Base-by-base conservation (phyloP, 805 yeast genomes). In the Starmerella kuoi region DNA sequence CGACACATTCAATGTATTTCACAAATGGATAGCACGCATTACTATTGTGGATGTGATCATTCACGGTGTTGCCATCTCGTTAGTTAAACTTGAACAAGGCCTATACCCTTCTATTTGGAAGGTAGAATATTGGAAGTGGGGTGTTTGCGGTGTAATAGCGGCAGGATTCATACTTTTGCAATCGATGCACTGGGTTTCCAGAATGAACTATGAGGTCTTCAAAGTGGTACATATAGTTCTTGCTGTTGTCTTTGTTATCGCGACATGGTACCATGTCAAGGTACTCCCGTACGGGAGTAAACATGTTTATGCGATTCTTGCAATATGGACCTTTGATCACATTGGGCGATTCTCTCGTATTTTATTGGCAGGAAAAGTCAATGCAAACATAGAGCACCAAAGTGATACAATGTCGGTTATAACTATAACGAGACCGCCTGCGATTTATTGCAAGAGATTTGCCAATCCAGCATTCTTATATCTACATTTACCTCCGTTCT, bases 271-370 rank as follows among this genome's bases (percentile, higher is more conserved):
- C 32, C 93, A 82, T 56, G 36, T 50, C 21, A 26, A 21, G 14
- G 25, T 35, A 8, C 45, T 46, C 2, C 47, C 38, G 2, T 46
- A 44, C 31, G 52, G 54, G 9, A 31, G 19, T 26, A 25, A 44
- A 30, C 49, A 51, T 24, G 12, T 41, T 14, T 33, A 42, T 23
- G 44, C 48, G 3, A 38, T 44, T 1, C n/a, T 74, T 47, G 77
- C 73, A 0, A 63, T 84, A 7, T 85, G 94, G 94, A 67, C 64
- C 1, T 66, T 73, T 49, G 93, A 84, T 54, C 65, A 83, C 44
- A 42, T 73, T 0, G 51, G 72, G 12, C 68, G 94, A 50, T 39
- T 76, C 11, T 61, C 67, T 1, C 68, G 83, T 41, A 58, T 83
- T 1, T 43, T 67, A 8, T 51, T 61, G 24, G 76, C 77, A 50